Percentiles rank a stretch among this genome's conserved stretches.
Conservation (phyloP, 495 filamentous ascomycete genomes). For the Xylona heveae region DNA sequence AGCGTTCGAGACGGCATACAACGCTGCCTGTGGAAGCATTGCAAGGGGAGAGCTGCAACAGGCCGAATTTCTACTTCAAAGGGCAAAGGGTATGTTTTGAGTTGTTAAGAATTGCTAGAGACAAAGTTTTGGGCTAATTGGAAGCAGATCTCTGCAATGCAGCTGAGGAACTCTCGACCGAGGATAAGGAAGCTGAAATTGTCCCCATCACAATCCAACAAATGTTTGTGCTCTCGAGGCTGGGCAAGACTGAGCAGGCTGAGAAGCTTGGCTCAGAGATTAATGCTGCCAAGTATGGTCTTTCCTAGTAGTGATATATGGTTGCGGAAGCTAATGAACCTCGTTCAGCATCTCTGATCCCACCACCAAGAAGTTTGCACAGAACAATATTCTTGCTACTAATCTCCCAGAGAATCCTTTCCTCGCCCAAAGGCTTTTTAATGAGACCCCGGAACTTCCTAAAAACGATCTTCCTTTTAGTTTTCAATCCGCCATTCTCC, state of each 20-base stretch:
- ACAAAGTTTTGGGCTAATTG: background rate
- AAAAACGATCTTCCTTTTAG: constrained; percentile 55
- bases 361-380: constrained; percentile 55
- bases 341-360: constrained; percentile 46
- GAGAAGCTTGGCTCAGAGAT: constrained; percentile 42
- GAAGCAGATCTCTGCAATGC: constrained; percentile 57
- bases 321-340: background rate
- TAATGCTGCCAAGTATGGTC: constrained; percentile 29
- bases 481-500: constrained; percentile 47
- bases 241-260: constrained; percentile 58
- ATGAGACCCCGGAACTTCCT: constrained; percentile 31
- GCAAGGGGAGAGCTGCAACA: constrained; percentile 56
- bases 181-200: constrained; percentile 66
- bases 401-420: constrained; percentile 49
- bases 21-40: constrained; percentile 72
- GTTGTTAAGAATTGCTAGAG: constrained; percentile 1
- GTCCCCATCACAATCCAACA: constrained; percentile 76
- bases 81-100: constrained; percentile 40
- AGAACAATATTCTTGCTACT: constrained; percentile 52
- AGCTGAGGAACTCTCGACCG: constrained; percentile 59
- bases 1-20: constrained; percentile 84
- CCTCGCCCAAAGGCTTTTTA: constrained; percentile 44
- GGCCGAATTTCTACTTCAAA: constrained; percentile 58
- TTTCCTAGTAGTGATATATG: background rate
- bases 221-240: constrained; percentile 49